Percentiles rank a stretch among this genome's conserved stretches.
phyloP scores from a whole-genome alignment of 805 yeast genomes.

The Metschnikowia peoriensis region DNA sequence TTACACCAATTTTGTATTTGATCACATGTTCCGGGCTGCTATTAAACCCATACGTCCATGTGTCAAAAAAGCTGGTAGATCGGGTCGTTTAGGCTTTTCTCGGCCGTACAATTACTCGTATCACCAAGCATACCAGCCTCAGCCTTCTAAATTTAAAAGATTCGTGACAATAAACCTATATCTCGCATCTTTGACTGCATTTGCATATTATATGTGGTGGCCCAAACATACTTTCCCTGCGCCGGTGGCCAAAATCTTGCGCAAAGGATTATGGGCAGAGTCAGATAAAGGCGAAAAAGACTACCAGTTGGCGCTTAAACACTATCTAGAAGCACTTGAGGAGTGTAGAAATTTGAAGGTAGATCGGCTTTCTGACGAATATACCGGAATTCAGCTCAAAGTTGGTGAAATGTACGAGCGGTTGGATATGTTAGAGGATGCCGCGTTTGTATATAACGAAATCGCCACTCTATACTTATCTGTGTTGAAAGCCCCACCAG shows the following conservation, averaged over 20 bases:
- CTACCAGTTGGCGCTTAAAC: conserved; percentile 63
- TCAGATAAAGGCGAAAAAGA: conserved; percentile 62
- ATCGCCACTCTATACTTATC: conserved; percentile 58
- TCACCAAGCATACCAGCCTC: conserved; percentile 13
- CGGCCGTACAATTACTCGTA: conserved; percentile 15
- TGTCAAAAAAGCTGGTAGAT: background rate
- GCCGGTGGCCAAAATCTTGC: conserved; percentile 65
- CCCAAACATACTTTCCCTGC: conserved; percentile 68
- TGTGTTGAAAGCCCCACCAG: conserved; percentile 41
- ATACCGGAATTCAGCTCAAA: conserved; percentile 87
- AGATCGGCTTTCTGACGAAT: conserved; percentile 67
- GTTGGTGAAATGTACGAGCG: conserved; percentile 84
- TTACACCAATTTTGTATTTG: background rate
- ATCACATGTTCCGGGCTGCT: conserved; percentile 1
- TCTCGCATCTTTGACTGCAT: conserved; percentile 21
- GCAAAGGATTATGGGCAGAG: conserved; percentile 84
- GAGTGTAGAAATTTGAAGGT: conserved; percentile 56
- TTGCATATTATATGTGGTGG: conserved; percentile 49
- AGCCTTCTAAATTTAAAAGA: conserved; percentile 16
- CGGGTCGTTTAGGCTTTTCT: background rate
- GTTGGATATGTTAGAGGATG: conserved; percentile 58
- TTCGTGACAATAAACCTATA: conserved; percentile 14
- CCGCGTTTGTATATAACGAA: conserved; percentile 65
- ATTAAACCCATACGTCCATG: background rate
- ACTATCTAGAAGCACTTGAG: conserved; percentile 72